A percentile compares a stretch with the other conserved stretches of the same genome.
phyloP scores from a whole-genome alignment of 345 rosid genomes.

The Pistacia vera region DNA sequence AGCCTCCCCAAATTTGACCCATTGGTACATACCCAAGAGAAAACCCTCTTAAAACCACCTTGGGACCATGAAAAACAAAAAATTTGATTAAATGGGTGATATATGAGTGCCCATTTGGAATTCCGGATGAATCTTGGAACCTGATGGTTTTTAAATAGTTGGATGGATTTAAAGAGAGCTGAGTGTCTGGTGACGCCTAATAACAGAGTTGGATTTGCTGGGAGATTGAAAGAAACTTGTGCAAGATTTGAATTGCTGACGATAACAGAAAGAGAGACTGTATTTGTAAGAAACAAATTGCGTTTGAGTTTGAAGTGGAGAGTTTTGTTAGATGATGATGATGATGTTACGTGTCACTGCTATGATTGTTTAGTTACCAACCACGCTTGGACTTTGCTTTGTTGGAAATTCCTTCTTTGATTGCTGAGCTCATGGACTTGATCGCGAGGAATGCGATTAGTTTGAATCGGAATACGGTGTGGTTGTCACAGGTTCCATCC shows the following conservation, averaged over 20 bases:
- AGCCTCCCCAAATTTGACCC: constrained; percentile 17
- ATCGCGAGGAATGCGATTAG: no score
- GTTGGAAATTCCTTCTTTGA: no score
- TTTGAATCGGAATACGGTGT: no score
- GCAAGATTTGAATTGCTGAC: constrained; percentile 37
- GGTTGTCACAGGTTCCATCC: no score
- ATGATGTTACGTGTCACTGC: neutral
- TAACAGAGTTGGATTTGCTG: constrained; percentile 25
- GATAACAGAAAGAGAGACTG: neutral
- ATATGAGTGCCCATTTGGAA: constrained; percentile 24
- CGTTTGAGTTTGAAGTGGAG: neutral
- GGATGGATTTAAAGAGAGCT: constrained; percentile 15
- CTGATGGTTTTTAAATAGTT: constrained; percentile 19
- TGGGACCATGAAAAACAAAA: constrained; percentile 26
- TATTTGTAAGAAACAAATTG: no score
- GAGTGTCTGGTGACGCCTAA: constrained; percentile 12
- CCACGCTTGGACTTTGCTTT: no score
- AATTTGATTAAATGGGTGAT: constrained; percentile 19
- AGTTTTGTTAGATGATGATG: neutral
- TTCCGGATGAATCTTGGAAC: constrained; percentile 9
- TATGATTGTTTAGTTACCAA: no score
- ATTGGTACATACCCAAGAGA: constrained; percentile 36
- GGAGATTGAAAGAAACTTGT: constrained; percentile 34
- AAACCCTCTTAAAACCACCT: constrained; percentile 8
- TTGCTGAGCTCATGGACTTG: no score